Evolutionary conservation across 2,329 filamentous ascomycete species (phyloP), one percentile per base, ranked within the genome.

Genomic region (Lasiodiplodia theobromae): DNA sequence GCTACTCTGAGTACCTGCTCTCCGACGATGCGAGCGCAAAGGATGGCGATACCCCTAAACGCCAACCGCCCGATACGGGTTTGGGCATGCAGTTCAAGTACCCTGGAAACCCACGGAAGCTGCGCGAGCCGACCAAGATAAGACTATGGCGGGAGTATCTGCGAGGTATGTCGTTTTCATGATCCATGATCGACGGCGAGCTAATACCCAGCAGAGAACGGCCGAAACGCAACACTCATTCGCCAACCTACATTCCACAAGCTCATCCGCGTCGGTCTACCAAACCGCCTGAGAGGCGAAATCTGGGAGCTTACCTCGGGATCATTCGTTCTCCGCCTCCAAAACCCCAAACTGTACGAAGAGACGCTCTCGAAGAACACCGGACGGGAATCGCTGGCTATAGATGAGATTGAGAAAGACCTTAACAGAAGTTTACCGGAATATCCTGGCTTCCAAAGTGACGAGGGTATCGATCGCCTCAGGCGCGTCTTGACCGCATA

Each of bases 321-420:
- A 6, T 96, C 95, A 2, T 86, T 97, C 71, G 97, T 94, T 78
- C 84, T 97, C 69, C 89, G 95, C 34, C 86, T 99, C 16, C 92
- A 97, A 75, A 93, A 92, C 69, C 96, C 96, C 1, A 92, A 88
- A 12, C 83, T 95, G 5, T 99, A 95, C 76, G 83, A 87, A 54
- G 93, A 99, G 69, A 98, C 94, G 0, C 83, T 99, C 54, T 85
- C 88, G 64, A 95, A 96, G 76, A 94, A 91, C 74, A 88, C 91
- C 7, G 96, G 96, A 8, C 88, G 91, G 76, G 92, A 96, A 72
- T 98, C 95, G 12, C 86, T 99, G 70, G 96, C 96, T 54, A 98
- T 98, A 73, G 96, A 99, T 78, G 96, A 99, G 84, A 99, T 99
- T 72, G 96, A 99, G 78, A 99, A 99, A 80, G 96, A 99, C 77